phyloP scores from a whole-genome alignment of 441 rosid genomes.

The Croton laevigatus region DNA sequence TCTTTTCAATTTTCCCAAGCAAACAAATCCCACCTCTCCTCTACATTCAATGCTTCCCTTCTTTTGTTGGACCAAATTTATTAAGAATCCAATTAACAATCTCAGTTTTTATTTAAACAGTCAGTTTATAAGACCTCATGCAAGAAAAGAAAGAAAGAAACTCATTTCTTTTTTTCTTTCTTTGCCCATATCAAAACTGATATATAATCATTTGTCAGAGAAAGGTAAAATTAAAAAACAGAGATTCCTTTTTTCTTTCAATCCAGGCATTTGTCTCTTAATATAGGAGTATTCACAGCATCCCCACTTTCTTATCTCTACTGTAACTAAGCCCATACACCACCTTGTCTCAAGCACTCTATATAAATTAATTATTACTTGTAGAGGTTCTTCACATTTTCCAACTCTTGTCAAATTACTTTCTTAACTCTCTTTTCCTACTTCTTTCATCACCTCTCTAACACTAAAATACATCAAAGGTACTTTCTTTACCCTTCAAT shows the following conservation, averaged over 20 bases:
- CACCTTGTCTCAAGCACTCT: conserved; percentile 36
- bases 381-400: conserved; percentile 42
- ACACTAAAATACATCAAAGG: conserved; percentile 2
- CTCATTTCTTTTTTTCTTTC: neutral
- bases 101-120: too few species aligned
- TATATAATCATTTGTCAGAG: conserved; percentile 17
- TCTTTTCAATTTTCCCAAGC: neutral
- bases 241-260: conserved; percentile 42
- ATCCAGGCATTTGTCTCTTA: conserved; percentile 39
- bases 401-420: conserved; percentile 37
- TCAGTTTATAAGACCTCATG: too few species aligned
- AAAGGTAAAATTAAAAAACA: neutral
- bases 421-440: conserved; percentile 24
- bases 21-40: neutral
- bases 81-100: too few species aligned
- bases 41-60: conserved; percentile 11
- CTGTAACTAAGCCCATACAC: conserved; percentile 80
- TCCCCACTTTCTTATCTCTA: conserved; percentile 50
- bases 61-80: too few species aligned
- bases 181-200: conserved; percentile 24
- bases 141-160: neutral
- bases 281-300: conserved; percentile 38
- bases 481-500: neutral
- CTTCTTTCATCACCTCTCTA: conserved; percentile 22
- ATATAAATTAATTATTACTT: conserved; percentile 36